Percentiles rank a stretch among this genome's conserved stretches.
phyloP scores from a whole-genome alignment of 495 filamentous ascomycete genomes.

The Tuber microsphaerosporum region DNA sequence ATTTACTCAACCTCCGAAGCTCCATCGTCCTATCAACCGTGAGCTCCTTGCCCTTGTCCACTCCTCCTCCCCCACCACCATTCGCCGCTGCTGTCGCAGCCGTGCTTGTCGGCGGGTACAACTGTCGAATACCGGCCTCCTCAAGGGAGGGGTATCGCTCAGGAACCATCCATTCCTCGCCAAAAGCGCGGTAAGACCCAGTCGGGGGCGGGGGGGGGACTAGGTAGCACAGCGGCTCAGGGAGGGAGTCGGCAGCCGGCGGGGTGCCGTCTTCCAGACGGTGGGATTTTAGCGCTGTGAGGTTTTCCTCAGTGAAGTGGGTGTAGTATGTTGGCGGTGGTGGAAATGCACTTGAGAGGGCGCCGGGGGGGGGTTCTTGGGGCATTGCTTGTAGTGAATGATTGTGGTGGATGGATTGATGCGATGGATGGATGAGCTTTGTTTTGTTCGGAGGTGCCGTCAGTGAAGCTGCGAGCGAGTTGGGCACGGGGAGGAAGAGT shows the following conservation, averaged over 20 bases:
- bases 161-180: slow-evolving; percentile 51
- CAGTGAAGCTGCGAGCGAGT: not conserved
- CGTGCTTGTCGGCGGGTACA: slow-evolving; percentile 48
- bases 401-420: not conserved
- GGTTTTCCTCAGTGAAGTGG: slow-evolving; percentile 72
- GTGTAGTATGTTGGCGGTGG: slow-evolving; percentile 86
- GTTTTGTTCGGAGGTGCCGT: slow-evolving; percentile 10
- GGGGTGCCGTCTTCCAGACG: slow-evolving; percentile 30
- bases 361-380: slow-evolving; percentile 46
- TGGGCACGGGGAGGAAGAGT: not conserved
- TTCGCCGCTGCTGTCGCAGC: slow-evolving; percentile 7
- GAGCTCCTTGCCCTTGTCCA: slow-evolving; percentile 43
- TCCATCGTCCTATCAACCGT: slow-evolving; percentile 63
- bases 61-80: not conserved
- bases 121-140: slow-evolving; percentile 61
- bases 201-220: slow-evolving; percentile 66
- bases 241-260: slow-evolving; percentile 32
- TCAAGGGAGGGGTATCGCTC: slow-evolving; percentile 61
- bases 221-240: slow-evolving; percentile 57
- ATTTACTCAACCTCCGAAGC: slow-evolving; percentile 71
- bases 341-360: slow-evolving; percentile 61
- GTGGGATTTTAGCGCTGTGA: slow-evolving; percentile 56
- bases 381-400: slow-evolving; percentile 27
- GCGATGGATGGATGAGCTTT: not conserved
- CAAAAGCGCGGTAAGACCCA: slow-evolving; percentile 69